phyloP scores from a whole-genome alignment of 495 filamentous ascomycete species.

The Podospora fimiseda region DNA sequence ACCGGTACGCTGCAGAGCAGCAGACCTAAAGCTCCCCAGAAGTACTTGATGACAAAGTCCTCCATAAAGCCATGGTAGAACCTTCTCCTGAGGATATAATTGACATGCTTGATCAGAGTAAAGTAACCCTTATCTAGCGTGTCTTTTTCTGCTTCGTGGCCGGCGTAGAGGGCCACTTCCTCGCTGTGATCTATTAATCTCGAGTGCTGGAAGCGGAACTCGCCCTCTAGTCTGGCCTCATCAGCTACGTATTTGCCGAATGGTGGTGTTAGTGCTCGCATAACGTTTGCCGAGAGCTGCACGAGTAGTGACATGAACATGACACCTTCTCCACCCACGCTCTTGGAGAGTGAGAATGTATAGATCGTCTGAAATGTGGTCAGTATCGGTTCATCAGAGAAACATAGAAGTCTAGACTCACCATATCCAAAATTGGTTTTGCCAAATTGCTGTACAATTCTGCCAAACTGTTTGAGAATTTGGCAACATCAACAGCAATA shows the following conservation, averaged over 20 bases:
- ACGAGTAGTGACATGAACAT: conserved; percentile 92
- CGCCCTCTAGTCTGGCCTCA: conserved; percentile 87
- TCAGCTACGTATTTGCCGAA: conserved; percentile 98
- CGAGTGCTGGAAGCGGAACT: conserved; percentile 93
- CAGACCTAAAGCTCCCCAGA: conserved; percentile 93
- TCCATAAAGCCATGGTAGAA: conserved; percentile 98
- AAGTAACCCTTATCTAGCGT: conserved; percentile 97
- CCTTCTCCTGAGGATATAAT: conserved; percentile 80
- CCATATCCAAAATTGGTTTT: conserved; percentile 90
- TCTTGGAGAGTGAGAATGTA: conserved; percentile 85
- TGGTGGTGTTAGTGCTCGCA: conserved; percentile 93
- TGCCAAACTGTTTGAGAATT: conserved; percentile 90
- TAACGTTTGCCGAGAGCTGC: conserved; percentile 83
- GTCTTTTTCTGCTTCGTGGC: conserved; percentile 95
- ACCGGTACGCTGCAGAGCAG: conserved; percentile 94
- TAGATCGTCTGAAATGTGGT: conserved; percentile 58
- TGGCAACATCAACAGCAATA: conserved; percentile 91
- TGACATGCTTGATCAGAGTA: conserved; percentile 97
- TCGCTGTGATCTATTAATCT: conserved; percentile 91
- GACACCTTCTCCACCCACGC: conserved; percentile 87
- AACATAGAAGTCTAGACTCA: no score
- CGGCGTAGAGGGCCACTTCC: conserved; percentile 86
- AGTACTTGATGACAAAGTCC: conserved; percentile 98
- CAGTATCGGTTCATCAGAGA: conserved; percentile 15
- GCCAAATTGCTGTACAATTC: conserved; percentile 97